A percentile compares a stretch with the other conserved stretches of the same genome.
Conservation (phyloP, 2,329 filamentous ascomycete species). For the Calycina herbarum region DNA sequence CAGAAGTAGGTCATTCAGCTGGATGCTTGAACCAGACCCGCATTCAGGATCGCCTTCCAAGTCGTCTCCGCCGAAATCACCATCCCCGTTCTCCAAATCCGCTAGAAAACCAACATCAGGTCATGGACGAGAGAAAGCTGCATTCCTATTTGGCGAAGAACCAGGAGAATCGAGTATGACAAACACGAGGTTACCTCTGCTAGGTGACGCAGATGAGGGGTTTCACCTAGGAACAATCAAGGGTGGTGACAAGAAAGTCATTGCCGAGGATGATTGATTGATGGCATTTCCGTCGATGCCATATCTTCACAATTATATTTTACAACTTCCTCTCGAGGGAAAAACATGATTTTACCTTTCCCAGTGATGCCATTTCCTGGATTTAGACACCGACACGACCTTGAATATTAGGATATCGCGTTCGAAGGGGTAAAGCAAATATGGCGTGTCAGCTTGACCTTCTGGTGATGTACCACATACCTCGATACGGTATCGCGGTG, state of each 20-base stretch:
- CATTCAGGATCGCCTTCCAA: conserved; percentile 22
- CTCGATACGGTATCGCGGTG: not conserved
- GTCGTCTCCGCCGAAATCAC: conserved; percentile 31
- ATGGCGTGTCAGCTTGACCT: not conserved
- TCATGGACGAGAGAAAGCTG: conserved; percentile 35
- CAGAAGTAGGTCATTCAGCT: conserved; percentile 59
- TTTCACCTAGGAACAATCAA: conserved; percentile 35
- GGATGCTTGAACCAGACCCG: conserved; percentile 65
- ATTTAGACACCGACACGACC: not conserved
- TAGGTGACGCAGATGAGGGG: conserved; percentile 30
- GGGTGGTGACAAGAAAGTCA: conserved; percentile 18
- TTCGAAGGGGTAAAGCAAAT: not conserved
- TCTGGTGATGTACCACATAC: not conserved
- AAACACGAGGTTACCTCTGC: conserved; percentile 20
- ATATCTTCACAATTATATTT: not conserved
- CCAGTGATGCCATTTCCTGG: not conserved
- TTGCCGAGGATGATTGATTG: conserved; percentile 1
- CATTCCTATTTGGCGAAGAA: conserved; percentile 39
- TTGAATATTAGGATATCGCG: not conserved
- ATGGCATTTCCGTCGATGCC: not conserved
- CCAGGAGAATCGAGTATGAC: conserved; percentile 23
- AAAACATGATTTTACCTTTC: not conserved
- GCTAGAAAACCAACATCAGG: conserved; percentile 30
- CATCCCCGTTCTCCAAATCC: conserved; percentile 33
- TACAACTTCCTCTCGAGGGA: not conserved